Percentiles rank a stretch among this genome's conserved stretches.
Evolutionary conservation across 2,329 filamentous ascomycete genomes (phyloP).

Genomic region (Ophiostoma montium): DNA sequence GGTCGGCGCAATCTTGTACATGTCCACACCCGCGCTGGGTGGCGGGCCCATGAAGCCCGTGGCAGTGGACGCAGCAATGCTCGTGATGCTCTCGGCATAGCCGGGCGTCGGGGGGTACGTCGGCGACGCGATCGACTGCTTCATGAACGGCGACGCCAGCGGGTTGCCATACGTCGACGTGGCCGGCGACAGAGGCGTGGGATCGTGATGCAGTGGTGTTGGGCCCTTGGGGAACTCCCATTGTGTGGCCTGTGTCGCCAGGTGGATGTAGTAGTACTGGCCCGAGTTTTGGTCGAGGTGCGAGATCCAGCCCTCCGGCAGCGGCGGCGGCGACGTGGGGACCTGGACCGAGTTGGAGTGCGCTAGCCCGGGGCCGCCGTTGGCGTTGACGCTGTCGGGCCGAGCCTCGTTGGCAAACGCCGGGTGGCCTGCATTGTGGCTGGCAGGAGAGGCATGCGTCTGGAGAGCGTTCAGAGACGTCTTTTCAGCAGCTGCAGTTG

Average conservation of each 20-base stretch:
- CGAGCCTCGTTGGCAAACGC: constrained; percentile 79
- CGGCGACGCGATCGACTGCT: constrained; percentile 61
- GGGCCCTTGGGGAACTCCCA: constrained; percentile 98
- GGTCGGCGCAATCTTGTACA: constrained; percentile 85
- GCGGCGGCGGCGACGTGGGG: constrained; percentile 74
- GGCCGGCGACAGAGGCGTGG: constrained; percentile 69
- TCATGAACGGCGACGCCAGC: constrained; percentile 53
- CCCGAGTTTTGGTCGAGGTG: constrained; percentile 91
- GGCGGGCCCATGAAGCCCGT: constrained; percentile 84
- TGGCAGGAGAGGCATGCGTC: constrained; percentile 16
- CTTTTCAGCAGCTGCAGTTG: constrained; percentile 14
- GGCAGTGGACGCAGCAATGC: constrained; percentile 57
- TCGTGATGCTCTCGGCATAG: constrained; percentile 77
- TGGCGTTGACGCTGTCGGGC: constrained; percentile 26
- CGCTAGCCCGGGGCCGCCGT: constrained; percentile 32
- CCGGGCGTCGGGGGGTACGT: constrained; percentile 72
- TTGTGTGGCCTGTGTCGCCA: constrained; percentile 88
- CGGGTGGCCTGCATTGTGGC: constrained; percentile 57
- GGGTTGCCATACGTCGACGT: constrained; percentile 65
- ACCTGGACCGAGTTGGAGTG: constrained; percentile 30
- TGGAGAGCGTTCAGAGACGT: neutral
- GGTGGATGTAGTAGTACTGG: constrained; percentile 97
- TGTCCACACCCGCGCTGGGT: constrained; percentile 73
- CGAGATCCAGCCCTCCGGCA: constrained; percentile 97
- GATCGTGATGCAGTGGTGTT: constrained; percentile 73